phyloP scores from a whole-genome alignment of 2,329 filamentous ascomycete genomes.

The Fusarium veterinarium region DNA sequence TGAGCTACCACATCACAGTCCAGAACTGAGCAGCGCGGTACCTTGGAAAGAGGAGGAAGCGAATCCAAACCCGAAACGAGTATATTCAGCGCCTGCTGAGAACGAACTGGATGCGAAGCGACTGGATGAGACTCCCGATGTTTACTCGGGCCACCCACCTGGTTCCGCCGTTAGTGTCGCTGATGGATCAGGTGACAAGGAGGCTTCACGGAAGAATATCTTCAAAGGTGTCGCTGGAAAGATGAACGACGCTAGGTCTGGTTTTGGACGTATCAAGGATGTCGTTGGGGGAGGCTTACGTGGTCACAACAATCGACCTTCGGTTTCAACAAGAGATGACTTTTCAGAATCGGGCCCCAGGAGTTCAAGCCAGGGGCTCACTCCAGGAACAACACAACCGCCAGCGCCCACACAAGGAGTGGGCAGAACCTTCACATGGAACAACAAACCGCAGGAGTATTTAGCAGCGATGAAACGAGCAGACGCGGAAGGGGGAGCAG shows the following conservation, averaged over 20 bases:
- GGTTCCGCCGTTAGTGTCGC: constrained; percentile 59
- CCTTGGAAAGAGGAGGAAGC: constrained; percentile 66
- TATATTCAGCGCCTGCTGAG: constrained; percentile 64
- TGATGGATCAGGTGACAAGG: constrained; percentile 64
- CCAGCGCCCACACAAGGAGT: constrained; percentile 51
- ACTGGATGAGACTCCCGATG: constrained; percentile 58
- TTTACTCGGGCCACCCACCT: constrained; percentile 58
- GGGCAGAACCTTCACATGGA: constrained; percentile 70
- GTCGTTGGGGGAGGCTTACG: constrained; percentile 74
- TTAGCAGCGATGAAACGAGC: constrained; percentile 55
- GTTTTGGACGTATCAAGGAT: constrained; percentile 86
- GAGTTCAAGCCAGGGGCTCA: constrained; percentile 21
- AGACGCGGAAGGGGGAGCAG: constrained; percentile 44
- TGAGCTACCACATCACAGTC: constrained; percentile 59
- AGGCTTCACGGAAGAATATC: constrained; percentile 71
- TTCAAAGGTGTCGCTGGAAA: constrained; percentile 85
- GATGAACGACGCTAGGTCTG: constrained; percentile 83
- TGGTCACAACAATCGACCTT: constrained; percentile 65
- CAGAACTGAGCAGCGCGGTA: constrained; percentile 59
- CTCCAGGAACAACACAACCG: constrained; percentile 46
- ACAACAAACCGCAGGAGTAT: constrained; percentile 72
- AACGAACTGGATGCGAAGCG: constrained; percentile 60
- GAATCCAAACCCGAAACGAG: constrained; percentile 58
- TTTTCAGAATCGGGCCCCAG: constrained; percentile 50
- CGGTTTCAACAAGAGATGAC: constrained; percentile 63